Base-by-base conservation (phyloP, 139 green algal genomes). In the Chlamydomonas schloesseri region DNA sequence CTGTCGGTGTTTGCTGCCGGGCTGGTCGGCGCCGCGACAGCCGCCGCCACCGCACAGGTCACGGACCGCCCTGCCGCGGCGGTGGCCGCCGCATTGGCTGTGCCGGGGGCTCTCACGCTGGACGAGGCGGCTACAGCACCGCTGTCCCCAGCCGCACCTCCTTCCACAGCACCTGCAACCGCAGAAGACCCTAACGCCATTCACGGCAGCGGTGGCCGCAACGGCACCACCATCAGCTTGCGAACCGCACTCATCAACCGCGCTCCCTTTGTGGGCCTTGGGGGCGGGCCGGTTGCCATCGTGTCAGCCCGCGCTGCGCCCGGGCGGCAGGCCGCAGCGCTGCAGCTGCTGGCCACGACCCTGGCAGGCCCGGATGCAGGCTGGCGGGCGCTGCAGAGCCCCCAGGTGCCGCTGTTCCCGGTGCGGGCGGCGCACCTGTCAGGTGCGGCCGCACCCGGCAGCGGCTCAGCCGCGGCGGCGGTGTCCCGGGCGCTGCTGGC, bases 201-300 rank as follows among this genome's bases (percentile, higher is more conserved):
- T n/a, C n/a, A n/a, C n/a, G n/a, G n/a, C n/a, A n/a, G n/a, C n/a
- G n/a, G n/a, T n/a, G n/a, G n/a, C n/a, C n/a, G n/a, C n/a, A n/a
- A n/a, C n/a, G n/a, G n/a, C n/a, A n/a, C n/a, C n/a, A n/a, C n/a
- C n/a, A n/a, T n/a, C n/a, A n/a, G n/a, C n/a, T n/a, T n/a, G n/a
- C n/a, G n/a, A n/a, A n/a, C n/a, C n/a, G 57, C 57, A 1, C 46
- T 68, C 8, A 69, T 82, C 31, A 82, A 82, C 58, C 74, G 74
- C 21, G 74, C 74, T 3, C 74, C 74, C 10, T 21, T 82, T 4
- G 11, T 57, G 28, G 36, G 36, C 1, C 36, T 82, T 33, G 74
- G 42, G 55, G 10, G 55, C 11, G 18, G 18, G 20, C 50, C 26
- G 3, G 55, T 82, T 20, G 74, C 53, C n/a, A 20, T 82, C 53